Conservation (phyloP, 768 basidiomycete genomes). For the Hericium rajendrae region DNA sequence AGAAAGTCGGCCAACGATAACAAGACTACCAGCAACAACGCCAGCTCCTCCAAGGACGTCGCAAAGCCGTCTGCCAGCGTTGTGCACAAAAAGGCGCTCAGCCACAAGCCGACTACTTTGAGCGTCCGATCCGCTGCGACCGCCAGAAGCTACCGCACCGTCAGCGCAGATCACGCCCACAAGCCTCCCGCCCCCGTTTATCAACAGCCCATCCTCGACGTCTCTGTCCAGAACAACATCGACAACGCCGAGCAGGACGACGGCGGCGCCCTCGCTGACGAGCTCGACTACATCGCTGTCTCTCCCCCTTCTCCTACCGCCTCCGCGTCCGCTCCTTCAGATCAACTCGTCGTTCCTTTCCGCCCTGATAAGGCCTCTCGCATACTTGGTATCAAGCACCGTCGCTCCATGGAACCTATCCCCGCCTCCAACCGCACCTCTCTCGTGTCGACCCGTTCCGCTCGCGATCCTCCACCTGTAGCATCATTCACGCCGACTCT, state of each 20-base stretch:
- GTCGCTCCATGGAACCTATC: constrained; percentile 77
- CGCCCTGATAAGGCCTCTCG: constrained; percentile 69
- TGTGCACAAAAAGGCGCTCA: constrained; percentile 2
- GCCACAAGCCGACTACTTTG: constrained; percentile 12
- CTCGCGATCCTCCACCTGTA: constrained; percentile 43
- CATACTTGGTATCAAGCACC: constrained; percentile 66
- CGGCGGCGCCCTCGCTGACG: constrained; percentile 47
- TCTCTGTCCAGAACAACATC: background rate
- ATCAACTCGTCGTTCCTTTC: constrained; percentile 24
- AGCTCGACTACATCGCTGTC: constrained; percentile 66
- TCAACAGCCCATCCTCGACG: background rate
- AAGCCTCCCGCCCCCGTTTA: background rate
- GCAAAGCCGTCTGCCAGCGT: constrained; percentile 6
- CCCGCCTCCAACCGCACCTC: constrained; percentile 69
- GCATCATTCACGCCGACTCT: constrained; percentile 60
- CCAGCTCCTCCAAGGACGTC: background rate
- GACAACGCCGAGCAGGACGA: constrained; percentile 17
- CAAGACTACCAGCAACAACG: background rate
- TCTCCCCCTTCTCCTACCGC: constrained; percentile 19
- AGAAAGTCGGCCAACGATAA: background rate
- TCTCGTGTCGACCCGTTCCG: constrained; percentile 67
- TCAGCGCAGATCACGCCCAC: background rate
- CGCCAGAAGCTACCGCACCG: background rate
- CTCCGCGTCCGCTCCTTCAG: constrained; percentile 3
- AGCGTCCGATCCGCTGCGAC: background rate